Evolutionary conservation across 176 grass and related monocot genomes (phyloP).

Genomic region (Triticum aestivum): IWGSC_CS_RefSeq_v2.1 NC_057800.1:76336985-76337484

Average conservation of each 20-base stretch:
- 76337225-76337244: slow-evolving; percentile 98
- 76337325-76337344: slow-evolving; percentile 77
- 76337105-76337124: slow-evolving; percentile 9
- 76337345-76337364: slow-evolving; percentile 23
- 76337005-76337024: not conserved
- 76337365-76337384: not conserved
- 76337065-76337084: not conserved
- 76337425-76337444: slow-evolving; percentile 22
- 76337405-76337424: not conserved
- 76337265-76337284: slow-evolving; percentile 93
- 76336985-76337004: not conserved
- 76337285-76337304: slow-evolving; percentile 98
- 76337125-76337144: slow-evolving; percentile 97
- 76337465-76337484: slow-evolving; percentile 1
- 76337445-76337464: not conserved
- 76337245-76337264: slow-evolving; percentile 91
- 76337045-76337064: not conserved
- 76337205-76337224: slow-evolving; percentile 93
- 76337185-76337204: slow-evolving; percentile 99
- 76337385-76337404: not conserved
- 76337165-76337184: slow-evolving; percentile 89
- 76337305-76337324: slow-evolving; percentile 94
- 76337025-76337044: not conserved
- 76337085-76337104: not conserved
- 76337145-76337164: slow-evolving; percentile 92